Evolutionary conservation across 2,329 filamentous ascomycete species (phyloP), one percentile per base, ranked within the genome.

Genomic region (Aspergillus carbonarius): DNA sequence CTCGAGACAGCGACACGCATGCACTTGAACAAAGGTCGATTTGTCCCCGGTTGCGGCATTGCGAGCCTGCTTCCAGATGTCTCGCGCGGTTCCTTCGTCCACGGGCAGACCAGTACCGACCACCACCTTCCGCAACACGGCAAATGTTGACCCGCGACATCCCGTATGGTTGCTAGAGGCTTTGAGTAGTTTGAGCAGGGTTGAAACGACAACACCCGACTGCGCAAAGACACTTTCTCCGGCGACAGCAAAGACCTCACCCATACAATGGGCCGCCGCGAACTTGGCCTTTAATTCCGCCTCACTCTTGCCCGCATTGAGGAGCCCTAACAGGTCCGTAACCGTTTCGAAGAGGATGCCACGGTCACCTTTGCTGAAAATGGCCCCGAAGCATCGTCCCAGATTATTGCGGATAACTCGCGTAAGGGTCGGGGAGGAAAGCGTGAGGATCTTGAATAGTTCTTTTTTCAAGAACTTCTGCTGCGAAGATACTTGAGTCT

Each of bases 301-400:
- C 58, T 97, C 93, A 54, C 82, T 82, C 74, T 96, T 97, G 18
- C 88, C 86, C 49, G 84, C 84, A 60, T 87, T 87, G 47, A 96
- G 74, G 57, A 96, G 87, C 10, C 78, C 81, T 9, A 93, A 82
- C 10, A 98, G 81, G 65, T 98, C 93, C 69, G 95, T 96, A 71
- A 98, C 90, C 0, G 92, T 96, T 75, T 99, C 95, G 71, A 96
- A 97, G 2, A 99, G 83, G 52, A 96, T 83, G 72, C 96, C 96
- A 63, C 93, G 85, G 76, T 97, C 93, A 12, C 95, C 95, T 63
- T 90, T 89, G 15, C 82, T 84, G 64, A 99, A 90, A 59, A 98
- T 87, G 68, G 89, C 88, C 42, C 88, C 88, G 65, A 97, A 88
- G 67, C 92, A 93, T 74, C 86, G 85, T 49, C 92, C 93, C 35